Evolutionary conservation across 2,329 filamentous ascomycete species (phyloP), one percentile per base, ranked within the genome.

Genomic region (Sarocladium kiliense): DNA sequence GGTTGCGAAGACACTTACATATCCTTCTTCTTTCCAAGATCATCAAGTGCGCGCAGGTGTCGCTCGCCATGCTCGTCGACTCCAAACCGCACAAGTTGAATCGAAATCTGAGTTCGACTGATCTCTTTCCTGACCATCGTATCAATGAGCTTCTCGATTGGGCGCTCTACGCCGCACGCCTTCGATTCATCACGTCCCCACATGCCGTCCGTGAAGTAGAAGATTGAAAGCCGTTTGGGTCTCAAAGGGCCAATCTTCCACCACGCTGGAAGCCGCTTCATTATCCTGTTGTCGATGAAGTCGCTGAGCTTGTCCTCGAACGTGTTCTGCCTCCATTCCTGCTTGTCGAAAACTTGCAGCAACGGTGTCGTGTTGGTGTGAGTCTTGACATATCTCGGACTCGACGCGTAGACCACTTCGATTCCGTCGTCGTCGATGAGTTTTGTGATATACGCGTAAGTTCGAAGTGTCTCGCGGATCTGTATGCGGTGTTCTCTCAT

Each of bases 1-100:
- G 6, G 5, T 1, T 51, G 12, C 12, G 12, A 16, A 6, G 16
- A 51, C 14, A 34, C 56, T 58, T 47, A 59, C 58, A 53, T 57
- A 2, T 39, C 10, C 9, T 12, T 14, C 2, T 44, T 0, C 3
- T 27, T 26, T 27, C 56, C 56, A 19, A 7, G 39, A 27, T 41
- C 10, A 21, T 59, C 58, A 21, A 59, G 56, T 30, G 16, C 56
- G 2, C 16, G 3, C 21, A 59, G 19, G 25, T 57, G 47, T 1
- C 53, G 54, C 36, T 53, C 54, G 2, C 58, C 58, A 30, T 54
- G 27, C n/a, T 39, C 3, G 39, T 58, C 53, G 18, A 58, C 19
- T 5, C 58, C 58, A 16, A 59, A 59, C 4, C 55, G 51, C 25
- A 59, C 18, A 10, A 59, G 58, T 3, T 59, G 58, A 1, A 59